Evolutionary conservation across 1,284 basidiomycete genomes (phyloP).

Genomic region (Cutaneotrichosporon sp.): DNA sequence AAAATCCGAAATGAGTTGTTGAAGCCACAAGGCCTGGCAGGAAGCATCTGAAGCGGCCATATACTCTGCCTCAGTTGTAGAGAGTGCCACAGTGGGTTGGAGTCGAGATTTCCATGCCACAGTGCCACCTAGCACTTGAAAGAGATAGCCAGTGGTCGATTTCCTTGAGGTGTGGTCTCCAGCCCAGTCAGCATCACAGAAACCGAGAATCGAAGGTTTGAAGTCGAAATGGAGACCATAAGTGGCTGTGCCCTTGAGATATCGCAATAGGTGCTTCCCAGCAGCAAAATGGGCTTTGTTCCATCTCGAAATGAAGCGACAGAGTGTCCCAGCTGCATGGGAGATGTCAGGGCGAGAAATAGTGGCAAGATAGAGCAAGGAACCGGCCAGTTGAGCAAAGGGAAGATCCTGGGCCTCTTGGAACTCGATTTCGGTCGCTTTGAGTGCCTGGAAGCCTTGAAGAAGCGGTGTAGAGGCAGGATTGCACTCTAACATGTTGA

Average conservation of each 20-base stretch:
- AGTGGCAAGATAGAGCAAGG: slow-evolving; percentile 19
- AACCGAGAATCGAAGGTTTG: slow-evolving; percentile 5
- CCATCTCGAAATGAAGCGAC: slow-evolving; percentile 23
- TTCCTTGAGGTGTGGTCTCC: slow-evolving; percentile 17
- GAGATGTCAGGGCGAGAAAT: slow-evolving; percentile 22
- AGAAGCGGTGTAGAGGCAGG: too few species aligned
- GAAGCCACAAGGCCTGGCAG: slow-evolving; percentile 11
- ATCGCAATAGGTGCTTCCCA: slow-evolving; percentile 24
- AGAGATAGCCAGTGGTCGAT: slow-evolving; percentile 31
- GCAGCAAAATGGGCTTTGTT: slow-evolving; percentile 16
- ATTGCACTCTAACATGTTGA: slow-evolving; percentile 14
- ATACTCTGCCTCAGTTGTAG: slow-evolving; percentile 22
- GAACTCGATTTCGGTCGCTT: slow-evolving; percentile 13
- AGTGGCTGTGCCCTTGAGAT: slow-evolving; percentile 17
- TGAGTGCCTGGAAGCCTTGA: slow-evolving; percentile 3
- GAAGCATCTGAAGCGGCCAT: slow-evolving; percentile 17
- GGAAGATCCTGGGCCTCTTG: slow-evolving; percentile 5
- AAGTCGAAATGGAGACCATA: slow-evolving; percentile 11
- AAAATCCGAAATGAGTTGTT: background rate
- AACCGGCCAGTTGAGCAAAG: slow-evolving; percentile 5
- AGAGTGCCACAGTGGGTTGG: slow-evolving; percentile 27
- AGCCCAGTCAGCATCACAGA: slow-evolving; percentile 21
- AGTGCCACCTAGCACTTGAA: slow-evolving; percentile 18
- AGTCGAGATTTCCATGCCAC: slow-evolving; percentile 23
- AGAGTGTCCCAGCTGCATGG: slow-evolving; percentile 17